A percentile compares a stretch with the other conserved stretches of the same genome.
phyloP scores from a whole-genome alignment of 2,329 filamentous ascomycete species.

The Xylariaceae sp. region DNA sequence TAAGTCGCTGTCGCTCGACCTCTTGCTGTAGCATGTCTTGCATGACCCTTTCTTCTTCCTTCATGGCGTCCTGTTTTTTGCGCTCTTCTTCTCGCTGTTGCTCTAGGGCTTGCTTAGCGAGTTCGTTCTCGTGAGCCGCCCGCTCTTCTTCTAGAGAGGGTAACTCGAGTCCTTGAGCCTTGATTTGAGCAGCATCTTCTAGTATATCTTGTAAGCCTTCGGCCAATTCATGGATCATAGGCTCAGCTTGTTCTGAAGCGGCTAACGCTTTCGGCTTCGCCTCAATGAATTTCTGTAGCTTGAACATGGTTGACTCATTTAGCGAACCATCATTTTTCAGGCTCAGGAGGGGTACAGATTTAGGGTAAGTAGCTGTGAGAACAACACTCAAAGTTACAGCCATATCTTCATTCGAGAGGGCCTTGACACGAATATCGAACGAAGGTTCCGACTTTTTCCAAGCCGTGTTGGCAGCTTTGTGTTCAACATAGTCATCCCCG shows the following conservation, averaged over 20 bases:
- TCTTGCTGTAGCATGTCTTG: slow-evolving; percentile 77
- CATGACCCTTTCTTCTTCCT: slow-evolving; percentile 74
- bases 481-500: slow-evolving; percentile 82
- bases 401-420: slow-evolving; percentile 75
- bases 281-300: slow-evolving; percentile 70
- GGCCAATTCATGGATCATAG: slow-evolving; percentile 70
- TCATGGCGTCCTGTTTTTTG: slow-evolving; percentile 61
- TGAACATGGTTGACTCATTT: slow-evolving; percentile 73
- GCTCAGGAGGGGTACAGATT: slow-evolving; percentile 75
- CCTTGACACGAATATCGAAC: slow-evolving; percentile 81
- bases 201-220: slow-evolving; percentile 76
- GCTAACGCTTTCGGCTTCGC: slow-evolving; percentile 62
- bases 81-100: slow-evolving; percentile 60
- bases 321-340: slow-evolving; percentile 70
- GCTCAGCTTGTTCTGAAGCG: slow-evolving; percentile 58
- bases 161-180: slow-evolving; percentile 75
- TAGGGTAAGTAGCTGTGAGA: slow-evolving; percentile 90
- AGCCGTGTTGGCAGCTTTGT: slow-evolving; percentile 72
- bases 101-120: slow-evolving; percentile 66
- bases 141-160: slow-evolving; percentile 91
- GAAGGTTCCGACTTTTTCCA: slow-evolving; percentile 91
- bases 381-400: slow-evolving; percentile 76
- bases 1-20: slow-evolving; percentile 69
- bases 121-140: slow-evolving; percentile 77
- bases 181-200: slow-evolving; percentile 83